Base-by-base conservation (phyloP, 2,329 filamentous ascomycete genomes). In the Fusarium agapanthi region DNA sequence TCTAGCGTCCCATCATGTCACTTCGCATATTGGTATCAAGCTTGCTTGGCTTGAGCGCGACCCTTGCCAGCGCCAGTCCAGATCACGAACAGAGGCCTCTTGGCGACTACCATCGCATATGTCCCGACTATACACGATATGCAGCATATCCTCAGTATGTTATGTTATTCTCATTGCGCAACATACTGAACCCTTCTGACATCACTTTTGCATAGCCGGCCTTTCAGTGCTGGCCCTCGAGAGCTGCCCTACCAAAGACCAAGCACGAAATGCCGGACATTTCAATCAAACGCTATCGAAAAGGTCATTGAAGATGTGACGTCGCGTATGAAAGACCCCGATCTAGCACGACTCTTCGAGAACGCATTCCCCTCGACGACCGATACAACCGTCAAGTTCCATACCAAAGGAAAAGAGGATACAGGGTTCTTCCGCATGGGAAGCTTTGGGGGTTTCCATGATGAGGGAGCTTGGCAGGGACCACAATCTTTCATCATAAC, bases 401-500 rank as follows among this genome's bases (percentile, higher is more conserved):
- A 97, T 79, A 91, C 92, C 9, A 90, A 92, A 70, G 92, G 87
- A 63, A 83, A 79, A 47, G 81, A 84, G 67, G 81, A 83, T 30
- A 80, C 79, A 40, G 79, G 77, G 51, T 82, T 82, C 69, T 79
- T 81, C 51, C 80, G 79, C 65, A 79, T 80, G 50, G 79, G 78
- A 56, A 76, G 75, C 35, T 80, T 79, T 60, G 73, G 71, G 24
- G 74, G 73, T 6, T 64, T 77, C 22, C 61, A 71, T 26, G 87
- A 90, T 55, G 86, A 89, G 10, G 88, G 87, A 22, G 88, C 89
- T 72, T 98, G 95, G 95, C 86, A 92, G 74, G 95, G 95, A 0
- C 86, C 93, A 0, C 95, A 98, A 78, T 95, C 93, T 16, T 98
- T 98, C 80, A 92, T 98, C 73, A 97, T 97, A 55, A 97, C 94